Percentiles rank a stretch among this genome's conserved stretches.
Conservation (phyloP, 106 monocot species). For the Acorus gramineus region DNA sequence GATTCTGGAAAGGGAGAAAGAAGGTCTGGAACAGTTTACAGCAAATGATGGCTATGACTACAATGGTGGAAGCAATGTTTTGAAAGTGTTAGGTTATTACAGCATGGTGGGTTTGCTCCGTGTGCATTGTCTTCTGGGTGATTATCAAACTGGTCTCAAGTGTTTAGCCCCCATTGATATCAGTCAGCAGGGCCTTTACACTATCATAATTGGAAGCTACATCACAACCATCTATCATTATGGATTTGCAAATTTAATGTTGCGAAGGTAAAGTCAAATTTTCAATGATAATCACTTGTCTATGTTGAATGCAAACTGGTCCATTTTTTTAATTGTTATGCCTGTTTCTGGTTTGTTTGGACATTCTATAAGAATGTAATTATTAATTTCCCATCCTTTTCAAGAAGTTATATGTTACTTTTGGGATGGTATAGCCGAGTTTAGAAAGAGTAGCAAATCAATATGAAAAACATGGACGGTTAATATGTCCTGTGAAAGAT, state of each 20-base stretch:
- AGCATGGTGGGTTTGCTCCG: constrained; percentile 91
- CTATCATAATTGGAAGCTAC: constrained; percentile 84
- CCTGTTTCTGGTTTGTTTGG: no score
- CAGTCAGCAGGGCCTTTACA: constrained; percentile 85
- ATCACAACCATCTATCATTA: constrained; percentile 94
- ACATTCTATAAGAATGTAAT: no score
- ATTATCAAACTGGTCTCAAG: constrained; percentile 82
- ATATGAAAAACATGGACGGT: no score
- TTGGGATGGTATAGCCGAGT: no score
- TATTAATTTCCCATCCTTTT: no score
- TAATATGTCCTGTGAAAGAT: no score
- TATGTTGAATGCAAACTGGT: no score
- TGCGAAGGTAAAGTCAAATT: constrained; percentile 43
- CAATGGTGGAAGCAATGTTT: constrained; percentile 88
- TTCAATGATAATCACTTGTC: no score
- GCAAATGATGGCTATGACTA: constrained; percentile 91
- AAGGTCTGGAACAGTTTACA: constrained; percentile 81
- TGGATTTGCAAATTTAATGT: constrained; percentile 90
- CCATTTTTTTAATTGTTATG: no score
- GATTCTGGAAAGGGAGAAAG: constrained; percentile 89
- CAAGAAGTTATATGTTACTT: no score
- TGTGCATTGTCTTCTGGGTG: constrained; percentile 91
- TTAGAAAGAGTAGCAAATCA: no score
- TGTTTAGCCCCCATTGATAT: constrained; percentile 88
- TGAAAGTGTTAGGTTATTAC: constrained; percentile 93